A percentile compares a stretch with the other conserved stretches of the same genome.
Conservation (phyloP, 306 rosid genomes). For the Citrullus amarus region DNA sequence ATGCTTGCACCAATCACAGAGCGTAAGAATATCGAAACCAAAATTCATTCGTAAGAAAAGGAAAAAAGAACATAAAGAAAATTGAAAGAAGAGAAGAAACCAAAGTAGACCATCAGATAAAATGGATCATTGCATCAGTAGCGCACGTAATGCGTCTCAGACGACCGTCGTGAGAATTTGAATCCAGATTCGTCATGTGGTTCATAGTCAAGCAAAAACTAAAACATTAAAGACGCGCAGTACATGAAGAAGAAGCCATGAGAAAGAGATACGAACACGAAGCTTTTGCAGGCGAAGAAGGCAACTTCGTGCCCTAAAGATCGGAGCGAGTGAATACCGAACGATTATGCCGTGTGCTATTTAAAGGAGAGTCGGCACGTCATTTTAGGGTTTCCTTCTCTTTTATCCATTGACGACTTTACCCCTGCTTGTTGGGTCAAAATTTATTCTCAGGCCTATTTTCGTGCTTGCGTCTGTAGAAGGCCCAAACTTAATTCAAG, state of each 20-base stretch:
- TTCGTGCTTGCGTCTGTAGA: not conserved
- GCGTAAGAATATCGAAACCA: not conserved
- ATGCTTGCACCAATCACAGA: not conserved
- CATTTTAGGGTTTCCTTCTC: conserved; percentile 16
- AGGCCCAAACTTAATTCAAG: not conserved
- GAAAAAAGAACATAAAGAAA: not conserved
- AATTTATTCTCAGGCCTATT: not conserved
- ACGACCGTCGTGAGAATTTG: conserved; percentile 54
- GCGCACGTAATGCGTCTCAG: conserved; percentile 29
- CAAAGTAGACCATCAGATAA: conserved; percentile 22
- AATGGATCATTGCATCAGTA: conserved; percentile 30
- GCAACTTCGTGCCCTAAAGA: not conserved
- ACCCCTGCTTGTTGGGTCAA: not conserved
- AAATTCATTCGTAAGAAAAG: not conserved
- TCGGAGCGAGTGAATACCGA: not conserved
- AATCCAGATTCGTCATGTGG: conserved; percentile 39
- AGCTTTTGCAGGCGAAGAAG: not conserved
- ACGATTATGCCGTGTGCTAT: not conserved
- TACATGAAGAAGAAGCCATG: no score
- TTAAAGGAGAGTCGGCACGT: conserved; percentile 5
- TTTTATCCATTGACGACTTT: not conserved
- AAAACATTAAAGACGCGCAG: no score
- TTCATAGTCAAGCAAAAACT: not conserved
- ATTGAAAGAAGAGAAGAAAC: no score
- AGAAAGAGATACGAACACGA: not conserved